A percentile compares a stretch with the other conserved stretches of the same genome.
phyloP scores from a whole-genome alignment of 2,329 filamentous ascomycete species.

The Xylariaceae sp. region DNA sequence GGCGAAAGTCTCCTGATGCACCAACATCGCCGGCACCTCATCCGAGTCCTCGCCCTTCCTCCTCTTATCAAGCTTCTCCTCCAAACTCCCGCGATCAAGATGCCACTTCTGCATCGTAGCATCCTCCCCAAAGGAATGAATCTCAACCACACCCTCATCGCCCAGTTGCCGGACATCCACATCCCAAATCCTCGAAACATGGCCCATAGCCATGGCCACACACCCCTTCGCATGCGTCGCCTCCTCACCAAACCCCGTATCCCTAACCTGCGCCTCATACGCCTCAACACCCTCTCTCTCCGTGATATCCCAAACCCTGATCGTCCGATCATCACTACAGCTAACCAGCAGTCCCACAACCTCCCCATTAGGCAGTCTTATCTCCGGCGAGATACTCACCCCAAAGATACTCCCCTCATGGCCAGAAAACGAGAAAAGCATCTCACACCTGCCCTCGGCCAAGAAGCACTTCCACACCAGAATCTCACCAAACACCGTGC shows the following conservation, averaged over 20 bases:
- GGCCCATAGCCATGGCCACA: conserved; percentile 75
- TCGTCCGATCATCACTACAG: conserved; percentile 91
- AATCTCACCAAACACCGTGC: conserved; percentile 93
- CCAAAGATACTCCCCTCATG: conserved; percentile 96
- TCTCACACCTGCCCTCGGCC: conserved; percentile 33
- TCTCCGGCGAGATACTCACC: conserved; percentile 66
- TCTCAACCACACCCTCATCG: conserved; percentile 33
- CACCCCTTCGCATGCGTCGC: conserved; percentile 32
- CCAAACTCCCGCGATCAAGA: conserved; percentile 36
- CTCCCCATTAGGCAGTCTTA: conserved; percentile 36
- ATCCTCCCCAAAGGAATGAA: conserved; percentile 85
- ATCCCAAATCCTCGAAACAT: conserved; percentile 85
- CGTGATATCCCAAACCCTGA: conserved; percentile 81
- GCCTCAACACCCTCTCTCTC: conserved; percentile 16
- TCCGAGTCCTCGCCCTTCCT: not conserved
- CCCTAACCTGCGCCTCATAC: conserved; percentile 34
- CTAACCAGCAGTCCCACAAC: conserved; percentile 69
- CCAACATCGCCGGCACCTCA: conserved; percentile 34
- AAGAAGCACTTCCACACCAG: conserved; percentile 75
- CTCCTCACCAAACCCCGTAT: conserved; percentile 60
- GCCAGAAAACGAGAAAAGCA: conserved; percentile 54
- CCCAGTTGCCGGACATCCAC: conserved; percentile 55
- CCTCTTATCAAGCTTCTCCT: not conserved
- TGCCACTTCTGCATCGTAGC: conserved; percentile 71
- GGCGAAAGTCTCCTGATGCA: conserved; percentile 52